A percentile compares a stretch with the other conserved stretches of the same genome.
phyloP scores from a whole-genome alignment of 1,284 basidiomycete genomes.

The Cystobasidium pallidum region DNA sequence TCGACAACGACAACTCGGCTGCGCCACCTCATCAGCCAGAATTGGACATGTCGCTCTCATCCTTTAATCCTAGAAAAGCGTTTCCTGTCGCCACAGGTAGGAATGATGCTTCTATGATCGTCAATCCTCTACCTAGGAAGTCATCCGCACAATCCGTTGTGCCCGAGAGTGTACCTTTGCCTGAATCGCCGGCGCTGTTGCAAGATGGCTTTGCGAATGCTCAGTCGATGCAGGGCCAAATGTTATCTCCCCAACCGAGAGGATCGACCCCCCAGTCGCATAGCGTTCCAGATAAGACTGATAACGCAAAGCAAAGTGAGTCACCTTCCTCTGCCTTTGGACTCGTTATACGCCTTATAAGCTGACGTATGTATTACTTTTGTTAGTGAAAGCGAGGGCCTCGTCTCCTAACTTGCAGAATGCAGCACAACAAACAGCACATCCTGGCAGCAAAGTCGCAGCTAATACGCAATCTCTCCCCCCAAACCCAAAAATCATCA shows the following conservation, averaged over 20 bases:
- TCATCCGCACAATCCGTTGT: constrained; percentile 6
- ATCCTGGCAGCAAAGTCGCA: not conserved
- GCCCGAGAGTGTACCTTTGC: constrained; percentile 15
- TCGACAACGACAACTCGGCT: not conserved
- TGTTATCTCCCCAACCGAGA: not conserved
- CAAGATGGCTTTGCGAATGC: not conserved
- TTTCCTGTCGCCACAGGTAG: not conserved
- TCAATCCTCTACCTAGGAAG: constrained; percentile 1
- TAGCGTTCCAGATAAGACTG: not conserved
- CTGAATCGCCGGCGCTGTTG: constrained; percentile 1
- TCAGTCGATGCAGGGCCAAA: not conserved
- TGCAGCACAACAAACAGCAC: not conserved
- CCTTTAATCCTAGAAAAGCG: constrained; percentile 10
- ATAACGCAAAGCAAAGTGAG: constrained; percentile 3
- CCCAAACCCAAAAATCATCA: not conserved
- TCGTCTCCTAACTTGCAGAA: constrained; percentile 35
- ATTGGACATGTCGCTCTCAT: constrained; percentile 22
- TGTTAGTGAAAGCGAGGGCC: constrained; percentile 33
- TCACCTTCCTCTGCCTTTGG: not conserved
- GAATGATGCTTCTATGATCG: not conserved
- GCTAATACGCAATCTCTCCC: not conserved
- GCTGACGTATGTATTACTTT: not conserved
- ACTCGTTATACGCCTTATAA: not conserved
- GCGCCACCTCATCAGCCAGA: constrained; percentile 21
- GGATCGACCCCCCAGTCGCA: not conserved